Base-by-base conservation (phyloP, 768 basidiomycete genomes). In the Strobilomyces confusus region DNA sequence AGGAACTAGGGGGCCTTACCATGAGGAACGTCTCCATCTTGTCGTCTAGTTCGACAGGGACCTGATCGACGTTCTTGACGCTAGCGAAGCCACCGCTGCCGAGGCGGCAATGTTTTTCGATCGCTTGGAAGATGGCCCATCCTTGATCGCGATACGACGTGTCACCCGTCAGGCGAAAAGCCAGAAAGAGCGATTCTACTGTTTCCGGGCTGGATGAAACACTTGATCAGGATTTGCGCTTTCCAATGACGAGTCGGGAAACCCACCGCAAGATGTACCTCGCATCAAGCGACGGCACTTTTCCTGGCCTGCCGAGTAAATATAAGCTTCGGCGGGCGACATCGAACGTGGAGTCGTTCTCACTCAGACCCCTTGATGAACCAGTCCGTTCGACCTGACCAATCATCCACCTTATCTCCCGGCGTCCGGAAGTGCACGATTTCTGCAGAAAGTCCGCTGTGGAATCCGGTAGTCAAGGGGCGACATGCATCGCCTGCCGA, bases 1-100 rank as follows among this genome's bases (percentile, higher is more conserved):
- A 42, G 40, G 51, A 19, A 48, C 43, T 32, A 49, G 26, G 32
- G 9, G 22, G 69, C 84, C 38, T n/a, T 53, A 89, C 90, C 77
- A 97, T 76, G 71, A 94, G 81, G 74, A 95, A 97, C 13, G 94
- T 94, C 73, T 98, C 94, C 94, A 97, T 95, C 68, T 88, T 86
- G 70, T 98, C 92, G 57, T 92, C 86, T 52, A 80, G 74, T 63
- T 75, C 73, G 2, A 75, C 81, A 0, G 87, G 85, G 11, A 85
- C 73, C 55, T 82, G 77, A 68, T 95, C 91, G 11, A 98, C 95
- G 63, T 97, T 91, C 53, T 86, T 69, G 43, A 98, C 77, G 33
- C 83, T 82, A 17, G 89, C 88, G 63, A 89, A 98, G 9, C 94
- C 95, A 19, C 94, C 95, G 0, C 75, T 77, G n/a, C 77, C 72